These are phyloP conservation scores for Clavispora asparagi DNA, from an alignment of 805 yeast species.

Conservation along the genomic window DNA sequence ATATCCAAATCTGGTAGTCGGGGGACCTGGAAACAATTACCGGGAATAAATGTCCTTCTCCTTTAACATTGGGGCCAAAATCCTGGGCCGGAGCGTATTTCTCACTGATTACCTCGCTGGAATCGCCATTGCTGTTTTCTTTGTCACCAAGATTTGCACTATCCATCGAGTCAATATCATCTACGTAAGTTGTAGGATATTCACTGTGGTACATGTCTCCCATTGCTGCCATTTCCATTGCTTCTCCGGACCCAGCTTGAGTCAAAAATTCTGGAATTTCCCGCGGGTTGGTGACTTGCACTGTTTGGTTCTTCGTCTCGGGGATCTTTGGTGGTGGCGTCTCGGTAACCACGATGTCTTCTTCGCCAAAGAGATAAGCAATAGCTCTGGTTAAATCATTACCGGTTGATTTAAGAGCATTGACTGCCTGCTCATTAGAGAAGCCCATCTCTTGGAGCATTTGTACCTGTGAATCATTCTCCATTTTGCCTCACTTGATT, in stretches of 20 bases:
- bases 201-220: not conserved
- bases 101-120: not conserved
- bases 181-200: not conserved
- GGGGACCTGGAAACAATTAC: conserved; percentile 4
- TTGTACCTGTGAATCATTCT: conserved; percentile 7
- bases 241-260: conserved; percentile 1
- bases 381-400: conserved; percentile 15
- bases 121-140: not conserved
- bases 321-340: not conserved
- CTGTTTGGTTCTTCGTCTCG: conserved; percentile 14
- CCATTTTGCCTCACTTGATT: not conserved
- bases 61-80: conserved; percentile 10
- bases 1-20: conserved; percentile 27
- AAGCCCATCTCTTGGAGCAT: conserved; percentile 19
- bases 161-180: not conserved
- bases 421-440: conserved; percentile 11
- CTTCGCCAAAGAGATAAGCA: conserved; percentile 16
- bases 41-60: conserved; percentile 9
- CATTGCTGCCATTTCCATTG: not conserved
- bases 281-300: conserved; percentile 23
- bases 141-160: not conserved
- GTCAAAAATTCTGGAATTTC: conserved; percentile 26
- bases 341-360: conserved; percentile 3
- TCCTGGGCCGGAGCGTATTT: not conserved
- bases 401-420: conserved; percentile 12